A percentile compares a stretch with the other conserved stretches of the same genome.
These are phyloP conservation scores for Claviceps spartinae DNA, from an alignment of 2,329 filamentous ascomycete genomes.

Conservation along the genomic window DNA sequence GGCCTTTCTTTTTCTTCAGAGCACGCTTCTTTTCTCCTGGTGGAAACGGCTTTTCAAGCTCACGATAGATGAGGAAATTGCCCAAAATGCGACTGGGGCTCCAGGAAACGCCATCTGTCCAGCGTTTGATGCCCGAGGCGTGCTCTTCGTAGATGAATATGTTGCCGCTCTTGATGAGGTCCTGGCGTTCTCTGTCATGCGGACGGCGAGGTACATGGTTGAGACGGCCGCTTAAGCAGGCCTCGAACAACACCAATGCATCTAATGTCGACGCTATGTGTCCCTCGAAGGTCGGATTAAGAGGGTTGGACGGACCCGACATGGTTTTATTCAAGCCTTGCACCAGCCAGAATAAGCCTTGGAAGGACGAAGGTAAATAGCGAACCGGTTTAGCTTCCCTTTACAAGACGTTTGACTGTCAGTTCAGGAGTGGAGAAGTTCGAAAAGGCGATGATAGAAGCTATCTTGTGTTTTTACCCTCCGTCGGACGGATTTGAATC, in stretches of 20 bases:
- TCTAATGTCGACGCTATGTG: constrained; percentile 58
- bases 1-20: constrained; percentile 50
- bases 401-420: not conserved
- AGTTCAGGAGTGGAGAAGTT: not conserved
- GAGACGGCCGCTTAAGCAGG: constrained; percentile 55
- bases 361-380: not conserved
- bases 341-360: not conserved
- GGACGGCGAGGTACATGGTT: constrained; percentile 71
- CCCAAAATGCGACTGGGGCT: constrained; percentile 75
- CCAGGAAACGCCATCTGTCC: constrained; percentile 88
- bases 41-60: constrained; percentile 64
- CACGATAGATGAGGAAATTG: constrained; percentile 76
- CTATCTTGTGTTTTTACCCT: not conserved
- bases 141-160: constrained; percentile 90
- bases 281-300: constrained; percentile 54
- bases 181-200: constrained; percentile 67
- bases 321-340: not conserved
- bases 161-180: constrained; percentile 69
- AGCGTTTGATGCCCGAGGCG: constrained; percentile 81
- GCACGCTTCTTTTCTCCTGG: constrained; percentile 78
- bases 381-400: not conserved
- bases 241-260: constrained; percentile 69
- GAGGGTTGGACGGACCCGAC: constrained; percentile 13
- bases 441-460: not conserved
- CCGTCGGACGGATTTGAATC: not conserved